Evolutionary conservation across 1,139 yeast genomes (phyloP).

Genomic region (Diutina siamensis): DNA sequence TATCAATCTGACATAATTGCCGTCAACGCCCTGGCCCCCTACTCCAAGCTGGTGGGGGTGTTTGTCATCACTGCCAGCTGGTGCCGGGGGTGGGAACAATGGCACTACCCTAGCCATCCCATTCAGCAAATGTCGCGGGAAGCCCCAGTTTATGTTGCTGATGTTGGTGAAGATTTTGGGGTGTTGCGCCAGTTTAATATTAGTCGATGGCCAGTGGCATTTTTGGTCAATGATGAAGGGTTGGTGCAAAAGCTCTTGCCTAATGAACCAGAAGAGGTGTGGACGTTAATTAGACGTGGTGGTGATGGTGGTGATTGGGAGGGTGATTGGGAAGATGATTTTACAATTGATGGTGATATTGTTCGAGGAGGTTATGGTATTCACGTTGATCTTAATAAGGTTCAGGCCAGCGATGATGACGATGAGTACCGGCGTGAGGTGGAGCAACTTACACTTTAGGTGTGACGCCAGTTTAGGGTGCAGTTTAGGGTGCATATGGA

Average conservation of each 20-base stretch:
- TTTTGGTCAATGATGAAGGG: constrained; percentile 15
- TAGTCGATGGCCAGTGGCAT: constrained; percentile 23
- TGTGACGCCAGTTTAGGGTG: too few species aligned
- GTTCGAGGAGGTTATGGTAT: not conserved
- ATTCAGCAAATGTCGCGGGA: constrained; percentile 19
- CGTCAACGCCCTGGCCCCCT: not conserved
- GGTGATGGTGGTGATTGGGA: too few species aligned
- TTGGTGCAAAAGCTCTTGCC: not conserved
- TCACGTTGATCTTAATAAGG: not conserved
- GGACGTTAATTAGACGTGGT: not conserved
- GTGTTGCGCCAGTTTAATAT: constrained; percentile 17
- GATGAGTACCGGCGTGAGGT: not conserved
- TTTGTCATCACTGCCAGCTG: constrained; percentile 8
- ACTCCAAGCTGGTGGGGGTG: not conserved
- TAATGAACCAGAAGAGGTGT: not conserved
- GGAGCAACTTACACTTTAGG: not conserved
- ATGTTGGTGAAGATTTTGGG: constrained; percentile 18
- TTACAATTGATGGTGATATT: not conserved
- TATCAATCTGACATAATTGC: not conserved
- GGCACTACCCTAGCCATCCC: constrained; percentile 24
- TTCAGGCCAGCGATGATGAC: not conserved
- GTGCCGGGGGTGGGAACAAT: constrained; percentile 20
- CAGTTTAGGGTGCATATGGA: too few species aligned
- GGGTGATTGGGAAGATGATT: not conserved
- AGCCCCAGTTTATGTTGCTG: constrained; percentile 14